Conservation (phyloP, 2,329 filamentous ascomycete species). For the Apiospora marii region DNA sequence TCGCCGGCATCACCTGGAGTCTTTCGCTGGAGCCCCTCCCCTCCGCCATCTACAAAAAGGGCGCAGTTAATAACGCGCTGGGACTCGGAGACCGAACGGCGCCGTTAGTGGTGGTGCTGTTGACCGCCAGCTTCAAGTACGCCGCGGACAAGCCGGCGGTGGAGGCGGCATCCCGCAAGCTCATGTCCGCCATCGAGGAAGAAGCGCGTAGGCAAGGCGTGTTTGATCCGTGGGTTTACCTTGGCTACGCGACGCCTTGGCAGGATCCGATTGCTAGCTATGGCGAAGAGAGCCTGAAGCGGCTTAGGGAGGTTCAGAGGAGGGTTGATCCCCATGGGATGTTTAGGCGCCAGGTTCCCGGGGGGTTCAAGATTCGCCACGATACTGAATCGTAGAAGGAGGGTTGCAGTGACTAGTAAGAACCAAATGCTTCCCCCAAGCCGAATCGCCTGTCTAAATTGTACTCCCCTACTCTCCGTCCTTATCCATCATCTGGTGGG, state of each 20-base stretch:
- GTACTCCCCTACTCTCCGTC: too few species aligned
- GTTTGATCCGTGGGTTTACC: slow-evolving; percentile 33
- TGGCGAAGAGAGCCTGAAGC: slow-evolving; percentile 28
- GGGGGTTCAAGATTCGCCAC: slow-evolving; percentile 32
- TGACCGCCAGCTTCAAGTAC: slow-evolving; percentile 25
- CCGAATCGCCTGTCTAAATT: too few species aligned
- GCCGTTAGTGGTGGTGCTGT: slow-evolving; percentile 24
- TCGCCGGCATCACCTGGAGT: slow-evolving; percentile 29
- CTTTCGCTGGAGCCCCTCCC: slow-evolving; percentile 32
- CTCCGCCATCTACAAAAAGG: slow-evolving; percentile 28
- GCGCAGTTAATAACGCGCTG: slow-evolving; percentile 24
- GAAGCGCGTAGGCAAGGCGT: slow-evolving; percentile 28
- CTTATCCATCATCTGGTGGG: too few species aligned
- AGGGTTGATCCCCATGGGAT: slow-evolving; percentile 30
- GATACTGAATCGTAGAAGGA: neutral
- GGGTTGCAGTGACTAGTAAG: too few species aligned
- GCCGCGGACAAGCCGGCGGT: slow-evolving; percentile 26
- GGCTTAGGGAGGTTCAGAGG: slow-evolving; percentile 26
- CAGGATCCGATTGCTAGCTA: slow-evolving; percentile 35
- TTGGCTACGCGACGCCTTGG: slow-evolving; percentile 32
- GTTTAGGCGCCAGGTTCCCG: slow-evolving; percentile 30
- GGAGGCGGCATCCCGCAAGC: slow-evolving; percentile 18
- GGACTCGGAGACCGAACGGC: slow-evolving; percentile 26
- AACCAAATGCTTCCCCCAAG: too few species aligned
- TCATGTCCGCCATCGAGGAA: slow-evolving; percentile 25